Percentiles rank a stretch among this genome's conserved stretches.
These are phyloP conservation scores for Trichoderma koningii DNA, from an alignment of 2,329 filamentous ascomycete species.

Conservation along the genomic window DNA sequence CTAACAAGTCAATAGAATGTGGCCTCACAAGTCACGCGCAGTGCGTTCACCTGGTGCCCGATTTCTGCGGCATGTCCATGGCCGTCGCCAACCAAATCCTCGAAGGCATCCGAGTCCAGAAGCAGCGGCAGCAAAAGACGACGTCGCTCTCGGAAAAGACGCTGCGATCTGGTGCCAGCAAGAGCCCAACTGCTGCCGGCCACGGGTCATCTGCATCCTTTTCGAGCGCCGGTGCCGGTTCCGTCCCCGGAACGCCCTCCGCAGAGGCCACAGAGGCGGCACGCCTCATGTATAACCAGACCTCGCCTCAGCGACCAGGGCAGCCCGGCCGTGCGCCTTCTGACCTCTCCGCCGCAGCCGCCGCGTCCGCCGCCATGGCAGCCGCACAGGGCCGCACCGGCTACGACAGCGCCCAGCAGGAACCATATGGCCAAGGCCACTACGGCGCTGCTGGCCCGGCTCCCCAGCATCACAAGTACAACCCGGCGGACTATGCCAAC, in stretches of 20 bases:
- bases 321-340: conserved; percentile 58
- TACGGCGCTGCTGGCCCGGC: conserved; percentile 38
- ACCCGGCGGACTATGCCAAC: conserved; percentile 74
- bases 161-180: conserved; percentile 57
- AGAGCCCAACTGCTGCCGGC: conserved; percentile 46
- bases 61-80: conserved; percentile 99
- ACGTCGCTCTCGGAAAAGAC: conserved; percentile 66
- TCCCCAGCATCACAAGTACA: conserved; percentile 66
- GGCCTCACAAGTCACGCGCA: conserved; percentile 85
- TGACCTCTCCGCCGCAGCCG: conserved; percentile 58
- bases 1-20: conserved; percentile 64
- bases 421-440: conserved; percentile 40
- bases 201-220: conserved; percentile 41
- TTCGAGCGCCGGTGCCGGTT: conserved; percentile 31
- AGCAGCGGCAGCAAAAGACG: conserved; percentile 63
- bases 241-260: conserved; percentile 26
- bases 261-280: conserved; percentile 62
- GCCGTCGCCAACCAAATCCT: conserved; percentile 92
- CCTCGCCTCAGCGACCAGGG: conserved; percentile 52
- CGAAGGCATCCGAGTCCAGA: conserved; percentile 79
- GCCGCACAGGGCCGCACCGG: conserved; percentile 44
- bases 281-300: conserved; percentile 63
- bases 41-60: conserved; percentile 92
- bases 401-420: conserved; percentile 40
- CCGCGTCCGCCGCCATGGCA: conserved; percentile 60